Base-by-base conservation (phyloP, 441 rosid species). In the Melastoma candidum region DNA sequence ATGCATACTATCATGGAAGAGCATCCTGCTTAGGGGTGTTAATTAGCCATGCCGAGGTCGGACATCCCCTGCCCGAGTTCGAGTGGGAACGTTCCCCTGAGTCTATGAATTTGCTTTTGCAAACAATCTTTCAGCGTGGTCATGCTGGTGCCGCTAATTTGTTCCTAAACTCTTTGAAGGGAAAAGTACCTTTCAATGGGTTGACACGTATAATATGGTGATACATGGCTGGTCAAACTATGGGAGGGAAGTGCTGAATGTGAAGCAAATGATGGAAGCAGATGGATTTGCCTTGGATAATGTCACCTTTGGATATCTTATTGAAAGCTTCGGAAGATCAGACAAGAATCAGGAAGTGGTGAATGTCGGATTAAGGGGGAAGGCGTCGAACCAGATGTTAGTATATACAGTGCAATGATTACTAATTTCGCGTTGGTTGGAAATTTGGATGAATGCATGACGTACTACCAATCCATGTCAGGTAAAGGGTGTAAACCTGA, bases 261-360 rank as follows among this genome's bases (percentile, higher is more conserved):
- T 80, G 50, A 53, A 85, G 74, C 74, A 77, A 67, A 78, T 64
- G 66, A 77, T 85, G 94, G 71, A 73, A 11, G 81, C 67, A 26
- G 66, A 63, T 71, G 95, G 87, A 44, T 64, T 81, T 29, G 48
- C 36, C 61, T 83, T 90, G 2, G 72, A 79, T 69, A 71, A 78
- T 75, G 63, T 45, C 3, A 83, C 90, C 60, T 80, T 63, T 47
- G 56, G 90, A 61, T 61, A 67, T 56, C 74, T 87, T 55, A 68
- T 87, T 3, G 80, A 83, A 82, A 85, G 94, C 14, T 70, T 81
- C 49, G 98, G 96, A 53, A 87, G 93, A 82, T 77, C 83, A 51
- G 85, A 84, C 39, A 81, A 74, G 68, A 51, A 77, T 27, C 69
- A 68, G 59, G 87, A 83, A 49, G 88, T 94, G 44, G 67, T 80